Evolutionary conservation across 129 eudicot genomes (phyloP), one percentile per base, ranked within the genome.

Genomic region (Saussurea involucrata): DNA sequence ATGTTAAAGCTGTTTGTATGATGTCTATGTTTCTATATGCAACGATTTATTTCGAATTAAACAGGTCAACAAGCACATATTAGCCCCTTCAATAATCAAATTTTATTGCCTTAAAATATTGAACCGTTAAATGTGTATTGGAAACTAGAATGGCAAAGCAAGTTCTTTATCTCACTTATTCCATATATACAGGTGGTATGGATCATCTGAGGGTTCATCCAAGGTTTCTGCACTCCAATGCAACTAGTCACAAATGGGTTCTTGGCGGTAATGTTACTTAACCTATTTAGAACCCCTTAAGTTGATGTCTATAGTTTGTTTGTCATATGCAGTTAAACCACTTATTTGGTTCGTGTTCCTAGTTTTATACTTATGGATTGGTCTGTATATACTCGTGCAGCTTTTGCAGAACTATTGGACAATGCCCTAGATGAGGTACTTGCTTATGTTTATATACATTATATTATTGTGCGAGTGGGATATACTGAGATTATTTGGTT

Each of bases 241-340:
- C 99, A 44, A 95, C 99, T 63, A 95, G 99, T 82, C 99, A 95
- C 87, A 92, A 95, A 84, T 95, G 99, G 99, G 97, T 90, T 65
- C 99, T 95, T 89, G 99, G 99, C 53, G 99, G 99, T 95, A 87
- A 80, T 36, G 77, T 65, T 74, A 69, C 69, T 40, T n/a, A 58
- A 13, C 68, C 61, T 53, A 31, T 66, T 22, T 31, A 69, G 25
- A 68, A 8, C 15, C n/a, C 60, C 44, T 72, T 25, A 68, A 66
- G 21, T 61, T 75, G 44, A 60, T 49, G 8, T 71, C 60, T 76
- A 20, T 31, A 20, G n/a, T 33, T 71, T 71, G 10, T 57, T 25
- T 53, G 6, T 63, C 46, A 13, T 76, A 20, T 46, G 6, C 46
- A 10, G 44, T 33, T 65, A 64, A 74, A 72, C 21, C 67, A 72